phyloP scores from a whole-genome alignment of 257 asterid species.

The Parsonsia alboflavescens region DNA sequence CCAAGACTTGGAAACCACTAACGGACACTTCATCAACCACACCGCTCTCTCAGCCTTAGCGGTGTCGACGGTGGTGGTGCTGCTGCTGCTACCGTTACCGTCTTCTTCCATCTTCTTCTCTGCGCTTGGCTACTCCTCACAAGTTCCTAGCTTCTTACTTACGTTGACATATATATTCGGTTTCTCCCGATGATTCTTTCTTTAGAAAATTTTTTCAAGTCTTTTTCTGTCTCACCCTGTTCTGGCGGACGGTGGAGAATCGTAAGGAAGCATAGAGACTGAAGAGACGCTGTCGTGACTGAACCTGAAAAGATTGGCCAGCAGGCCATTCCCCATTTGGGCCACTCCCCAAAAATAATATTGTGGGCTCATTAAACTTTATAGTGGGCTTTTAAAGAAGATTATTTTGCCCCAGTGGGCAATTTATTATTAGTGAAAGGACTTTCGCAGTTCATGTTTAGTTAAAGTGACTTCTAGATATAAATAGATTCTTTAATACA shows the following conservation, averaged over 20 bases:
- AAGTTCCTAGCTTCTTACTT: background rate
- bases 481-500: too few species aligned
- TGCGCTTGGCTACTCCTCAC: background rate
- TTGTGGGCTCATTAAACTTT: background rate
- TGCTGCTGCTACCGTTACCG: slow-evolving; percentile 22
- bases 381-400: background rate
- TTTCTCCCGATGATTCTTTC: background rate
- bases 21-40: slow-evolving; percentile 93
- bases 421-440: too few species aligned
- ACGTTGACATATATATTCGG: background rate
- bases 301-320: background rate
- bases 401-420: background rate
- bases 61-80: slow-evolving; percentile 36
- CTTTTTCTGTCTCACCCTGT: background rate
- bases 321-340: too few species aligned
- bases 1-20: slow-evolving; percentile 83
- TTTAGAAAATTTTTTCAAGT: background rate
- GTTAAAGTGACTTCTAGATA: too few species aligned
- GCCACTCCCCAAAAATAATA: background rate
- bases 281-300: background rate
- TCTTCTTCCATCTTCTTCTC: slow-evolving; percentile 53
- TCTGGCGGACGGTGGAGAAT: background rate
- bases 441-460: background rate
- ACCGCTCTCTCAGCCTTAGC: slow-evolving; percentile 60
- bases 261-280: background rate